These are phyloP conservation scores for Amphicarpaea edgeworthii DNA, from an alignment of 306 rosid genomes.

Conservation along the genomic window DNA sequence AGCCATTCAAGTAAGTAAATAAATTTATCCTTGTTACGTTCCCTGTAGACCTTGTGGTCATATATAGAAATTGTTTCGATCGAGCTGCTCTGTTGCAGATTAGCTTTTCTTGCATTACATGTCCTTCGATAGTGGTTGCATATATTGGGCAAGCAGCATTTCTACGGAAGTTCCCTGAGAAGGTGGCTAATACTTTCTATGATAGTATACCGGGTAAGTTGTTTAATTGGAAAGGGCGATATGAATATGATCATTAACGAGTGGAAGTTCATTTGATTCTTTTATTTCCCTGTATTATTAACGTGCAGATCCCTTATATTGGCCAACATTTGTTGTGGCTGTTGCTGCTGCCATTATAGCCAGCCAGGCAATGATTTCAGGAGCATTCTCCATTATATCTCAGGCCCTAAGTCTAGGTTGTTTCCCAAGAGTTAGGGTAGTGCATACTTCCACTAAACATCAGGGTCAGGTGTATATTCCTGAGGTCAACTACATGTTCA, in stretches of 20 bases:
- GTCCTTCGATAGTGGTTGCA: slow-evolving; percentile 47
- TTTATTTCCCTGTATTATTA: neutral
- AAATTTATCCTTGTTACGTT: slow-evolving; percentile 41
- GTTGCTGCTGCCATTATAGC: slow-evolving; percentile 84
- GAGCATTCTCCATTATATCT: slow-evolving; percentile 77
- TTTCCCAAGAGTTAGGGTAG: slow-evolving; percentile 82
- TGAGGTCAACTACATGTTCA: slow-evolving; percentile 73
- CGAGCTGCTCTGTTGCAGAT: slow-evolving; percentile 42
- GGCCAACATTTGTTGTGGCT: slow-evolving; percentile 90
- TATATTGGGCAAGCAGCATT: slow-evolving; percentile 58
- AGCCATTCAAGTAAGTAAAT: slow-evolving; percentile 71
- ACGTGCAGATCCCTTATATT: slow-evolving; percentile 65
- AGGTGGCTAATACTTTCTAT: slow-evolving; percentile 50
- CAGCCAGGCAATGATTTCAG: slow-evolving; percentile 92
- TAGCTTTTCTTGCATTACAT: slow-evolving; percentile 51
- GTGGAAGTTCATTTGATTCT: neutral
- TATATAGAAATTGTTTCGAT: no score
- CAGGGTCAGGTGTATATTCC: slow-evolving; percentile 88
- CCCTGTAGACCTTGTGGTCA: neutral
- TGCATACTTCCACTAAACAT: slow-evolving; percentile 77
- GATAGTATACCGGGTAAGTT: slow-evolving; percentile 54
- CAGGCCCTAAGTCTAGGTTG: slow-evolving; percentile 79
- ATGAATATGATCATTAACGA: neutral
- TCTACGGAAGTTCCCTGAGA: slow-evolving; percentile 45
- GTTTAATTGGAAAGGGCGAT: slow-evolving; percentile 5